These are phyloP conservation scores for Macrolepiota fuliginosa DNA, from an alignment of 768 basidiomycete species.

Conservation along the genomic window DNA sequence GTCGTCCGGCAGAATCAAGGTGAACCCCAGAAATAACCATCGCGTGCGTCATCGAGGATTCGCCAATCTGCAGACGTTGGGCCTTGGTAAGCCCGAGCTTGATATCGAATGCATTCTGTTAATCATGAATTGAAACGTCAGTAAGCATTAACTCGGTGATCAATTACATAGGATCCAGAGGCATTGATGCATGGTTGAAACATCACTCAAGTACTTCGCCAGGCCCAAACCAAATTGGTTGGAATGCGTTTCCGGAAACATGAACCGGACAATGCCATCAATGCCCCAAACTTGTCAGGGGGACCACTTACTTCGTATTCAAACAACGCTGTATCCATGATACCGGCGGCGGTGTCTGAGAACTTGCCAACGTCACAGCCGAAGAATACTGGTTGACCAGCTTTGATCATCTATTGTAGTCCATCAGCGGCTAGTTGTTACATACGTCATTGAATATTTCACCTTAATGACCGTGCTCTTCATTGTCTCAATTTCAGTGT, in stretches of 20 bases:
- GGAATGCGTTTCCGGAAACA: no score
- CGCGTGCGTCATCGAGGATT: conserved; percentile 93
- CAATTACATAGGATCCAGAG: background rate
- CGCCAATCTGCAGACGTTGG: conserved; percentile 75
- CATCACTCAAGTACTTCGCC: background rate
- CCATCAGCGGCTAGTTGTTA: background rate
- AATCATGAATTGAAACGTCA: background rate
- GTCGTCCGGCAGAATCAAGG: conserved; percentile 68
- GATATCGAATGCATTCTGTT: conserved; percentile 80
- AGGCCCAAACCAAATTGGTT: background rate
- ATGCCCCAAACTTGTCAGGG: background rate
- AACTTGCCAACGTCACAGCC: conserved; percentile 95
- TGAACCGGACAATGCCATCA: background rate
- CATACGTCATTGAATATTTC: conserved; percentile 12
- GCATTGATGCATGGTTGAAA: background rate
- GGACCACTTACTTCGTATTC: conserved; percentile 64
- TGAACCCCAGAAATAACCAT: conserved; percentile 96
- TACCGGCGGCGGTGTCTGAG: conserved; percentile 64
- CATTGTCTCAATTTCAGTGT: conserved; percentile 79
- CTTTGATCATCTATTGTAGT: conserved; percentile 62
- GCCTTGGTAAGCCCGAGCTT: conserved; percentile 80
- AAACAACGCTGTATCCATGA: conserved; percentile 85
- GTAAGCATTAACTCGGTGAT: background rate
- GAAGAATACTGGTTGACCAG: conserved; percentile 90
- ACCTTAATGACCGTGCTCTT: conserved; percentile 80